Percentiles rank a stretch among this genome's conserved stretches.
phyloP scores from a whole-genome alignment of 2,329 filamentous ascomycete genomes.

The Colletotrichum chrysophilum region DNA sequence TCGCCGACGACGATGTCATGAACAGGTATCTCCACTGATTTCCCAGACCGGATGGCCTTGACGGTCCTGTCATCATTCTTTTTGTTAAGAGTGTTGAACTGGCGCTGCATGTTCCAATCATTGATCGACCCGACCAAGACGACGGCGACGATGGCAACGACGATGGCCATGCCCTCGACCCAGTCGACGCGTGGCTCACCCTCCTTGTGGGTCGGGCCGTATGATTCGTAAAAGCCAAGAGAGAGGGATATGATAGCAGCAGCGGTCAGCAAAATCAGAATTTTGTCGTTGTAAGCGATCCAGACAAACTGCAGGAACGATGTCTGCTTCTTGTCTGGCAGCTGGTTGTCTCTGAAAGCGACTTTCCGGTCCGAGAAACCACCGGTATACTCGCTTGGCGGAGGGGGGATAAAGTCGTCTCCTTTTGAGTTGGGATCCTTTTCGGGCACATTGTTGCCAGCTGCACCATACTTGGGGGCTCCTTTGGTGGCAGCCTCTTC shows the following conservation, averaged over 20 bases:
- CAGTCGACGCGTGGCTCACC: constrained; percentile 57
- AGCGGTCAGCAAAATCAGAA: constrained; percentile 72
- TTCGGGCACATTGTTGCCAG: constrained; percentile 35
- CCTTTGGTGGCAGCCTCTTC: constrained; percentile 59
- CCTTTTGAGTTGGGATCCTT: constrained; percentile 24
- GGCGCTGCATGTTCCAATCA: constrained; percentile 67
- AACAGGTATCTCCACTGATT: constrained; percentile 63
- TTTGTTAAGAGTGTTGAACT: constrained; percentile 62
- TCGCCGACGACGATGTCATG: constrained; percentile 71
- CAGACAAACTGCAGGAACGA: constrained; percentile 66
- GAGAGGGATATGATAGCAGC: constrained; percentile 73
- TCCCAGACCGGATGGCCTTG: constrained; percentile 69
- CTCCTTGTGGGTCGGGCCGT: constrained; percentile 48
- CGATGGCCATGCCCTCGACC: constrained; percentile 69
- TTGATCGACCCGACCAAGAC: constrained; percentile 64
- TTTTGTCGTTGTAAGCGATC: constrained; percentile 76
- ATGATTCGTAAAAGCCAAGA: constrained; percentile 72
- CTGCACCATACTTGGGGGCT: constrained; percentile 37
- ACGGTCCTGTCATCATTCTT: constrained; percentile 67
- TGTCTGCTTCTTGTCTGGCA: constrained; percentile 66
- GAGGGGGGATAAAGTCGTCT: constrained; percentile 13
- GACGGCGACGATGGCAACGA: constrained; percentile 65
- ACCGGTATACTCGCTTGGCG: neutral
- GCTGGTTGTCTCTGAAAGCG: constrained; percentile 62
- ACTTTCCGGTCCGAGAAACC: constrained; percentile 58